phyloP scores from a whole-genome alignment of 2,329 filamentous ascomycete genomes.

The Diaporthe ampelina region DNA sequence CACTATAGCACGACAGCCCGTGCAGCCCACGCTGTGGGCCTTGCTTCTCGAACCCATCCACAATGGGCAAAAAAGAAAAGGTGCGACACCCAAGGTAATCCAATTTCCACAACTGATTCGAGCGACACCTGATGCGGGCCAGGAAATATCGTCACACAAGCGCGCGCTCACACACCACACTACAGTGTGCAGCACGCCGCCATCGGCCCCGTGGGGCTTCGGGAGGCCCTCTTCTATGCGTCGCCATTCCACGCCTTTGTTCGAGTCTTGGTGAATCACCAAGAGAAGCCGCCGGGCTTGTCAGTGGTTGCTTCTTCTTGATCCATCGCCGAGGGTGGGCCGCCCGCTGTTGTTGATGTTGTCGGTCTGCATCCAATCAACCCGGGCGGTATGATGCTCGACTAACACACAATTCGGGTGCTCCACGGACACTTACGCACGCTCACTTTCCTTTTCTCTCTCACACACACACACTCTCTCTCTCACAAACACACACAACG shows the following conservation, averaged over 20 bases:
- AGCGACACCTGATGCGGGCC: constrained; percentile 4
- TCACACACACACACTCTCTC: not conserved
- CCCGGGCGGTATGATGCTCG: not conserved
- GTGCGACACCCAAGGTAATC: not conserved
- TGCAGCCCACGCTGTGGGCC: constrained; percentile 12
- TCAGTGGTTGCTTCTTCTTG: constrained; percentile 15
- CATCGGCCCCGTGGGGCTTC: constrained; percentile 5
- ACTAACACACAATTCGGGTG: not conserved
- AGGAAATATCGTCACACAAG: not conserved
- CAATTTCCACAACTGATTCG: constrained; percentile 16
- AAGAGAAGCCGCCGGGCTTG: constrained; percentile 18
- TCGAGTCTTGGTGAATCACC: constrained; percentile 13
- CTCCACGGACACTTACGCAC: not conserved
- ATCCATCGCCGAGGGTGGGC: not conserved
- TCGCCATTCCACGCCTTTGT: not conserved
- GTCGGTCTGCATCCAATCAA: not conserved
- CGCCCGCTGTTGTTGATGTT: not conserved
- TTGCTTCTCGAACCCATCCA: not conserved
- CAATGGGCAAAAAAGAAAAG: constrained; percentile 17
- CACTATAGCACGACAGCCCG: constrained; percentile 8
- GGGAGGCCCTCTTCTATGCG: not conserved
- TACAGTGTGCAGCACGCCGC: not conserved
- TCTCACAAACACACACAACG: not conserved
- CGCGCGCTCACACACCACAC: not conserved
- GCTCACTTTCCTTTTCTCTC: no score